phyloP scores from a whole-genome alignment of 345 rosid species.

The Aquilaria yunnanensis region DNA sequence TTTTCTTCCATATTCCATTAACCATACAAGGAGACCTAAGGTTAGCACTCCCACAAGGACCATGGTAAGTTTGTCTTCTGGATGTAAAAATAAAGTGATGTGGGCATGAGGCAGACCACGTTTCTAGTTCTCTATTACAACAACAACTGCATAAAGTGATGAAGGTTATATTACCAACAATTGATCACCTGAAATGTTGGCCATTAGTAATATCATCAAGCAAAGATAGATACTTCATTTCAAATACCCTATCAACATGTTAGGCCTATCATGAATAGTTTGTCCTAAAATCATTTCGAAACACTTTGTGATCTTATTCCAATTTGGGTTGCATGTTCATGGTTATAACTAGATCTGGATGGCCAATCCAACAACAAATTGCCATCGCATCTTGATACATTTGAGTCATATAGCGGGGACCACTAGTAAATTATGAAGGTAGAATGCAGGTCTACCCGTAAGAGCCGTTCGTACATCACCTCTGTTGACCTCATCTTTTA shows the following conservation, averaged over 20 bases:
- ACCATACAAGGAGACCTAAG: neutral
- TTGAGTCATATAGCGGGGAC: slow-evolving; percentile 7
- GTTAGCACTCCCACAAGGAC: neutral
- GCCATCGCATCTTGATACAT: slow-evolving; percentile 14
- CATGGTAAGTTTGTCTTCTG: neutral
- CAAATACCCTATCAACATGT: slow-evolving; percentile 2
- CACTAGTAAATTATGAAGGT: slow-evolving; percentile 5
- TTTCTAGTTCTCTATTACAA: neutral
- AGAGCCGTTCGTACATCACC: neutral
- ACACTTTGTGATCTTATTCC: too few species aligned
- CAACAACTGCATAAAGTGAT: neutral
- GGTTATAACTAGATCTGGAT: too few species aligned
- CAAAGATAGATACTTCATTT: neutral
- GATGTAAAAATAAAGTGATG: too few species aligned
- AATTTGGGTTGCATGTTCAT: too few species aligned
- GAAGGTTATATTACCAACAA: too few species aligned
- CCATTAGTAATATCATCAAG: neutral
- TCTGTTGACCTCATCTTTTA: slow-evolving; percentile 1
- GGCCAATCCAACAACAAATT: neutral
- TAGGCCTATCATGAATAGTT: slow-evolving; percentile 4
- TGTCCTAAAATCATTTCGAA: neutral
- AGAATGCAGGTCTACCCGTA: neutral
- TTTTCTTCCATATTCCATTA: neutral
- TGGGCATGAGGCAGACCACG: too few species aligned
- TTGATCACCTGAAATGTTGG: too few species aligned